Evolutionary conservation across 169 alveolate species (phyloP).

Genomic region (Neospora caninum): DNA sequence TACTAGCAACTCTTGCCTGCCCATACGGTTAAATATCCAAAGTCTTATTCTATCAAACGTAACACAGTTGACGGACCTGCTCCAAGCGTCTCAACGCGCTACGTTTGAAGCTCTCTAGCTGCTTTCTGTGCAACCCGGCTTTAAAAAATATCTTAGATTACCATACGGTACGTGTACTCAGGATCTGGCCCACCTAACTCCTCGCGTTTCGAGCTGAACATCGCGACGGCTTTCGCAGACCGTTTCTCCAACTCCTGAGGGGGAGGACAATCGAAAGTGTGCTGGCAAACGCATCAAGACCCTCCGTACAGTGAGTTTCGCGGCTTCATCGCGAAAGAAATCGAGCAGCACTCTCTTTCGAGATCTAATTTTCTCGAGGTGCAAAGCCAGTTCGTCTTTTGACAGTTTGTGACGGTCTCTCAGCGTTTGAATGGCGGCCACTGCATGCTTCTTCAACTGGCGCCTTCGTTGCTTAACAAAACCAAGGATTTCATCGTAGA

Average conservation of each 20-base stretch:
- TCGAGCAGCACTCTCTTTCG: not conserved
- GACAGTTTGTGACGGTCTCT: not conserved
- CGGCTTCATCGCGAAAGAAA: conserved; percentile 3
- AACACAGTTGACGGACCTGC: not conserved
- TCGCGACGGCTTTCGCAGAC: not conserved
- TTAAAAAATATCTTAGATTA: not conserved
- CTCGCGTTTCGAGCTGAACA: conserved; percentile 2
- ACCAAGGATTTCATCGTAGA: not conserved
- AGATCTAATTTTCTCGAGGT: not conserved
- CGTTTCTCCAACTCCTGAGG: conserved; percentile 1
- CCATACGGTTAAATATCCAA: not conserved
- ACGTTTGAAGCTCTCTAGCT: not conserved
- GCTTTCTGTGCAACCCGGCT: conserved; percentile 8
- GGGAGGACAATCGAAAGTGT: not conserved
- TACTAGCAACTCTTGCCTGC: not conserved
- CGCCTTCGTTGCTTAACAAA: not conserved
- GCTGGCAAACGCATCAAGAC: not conserved
- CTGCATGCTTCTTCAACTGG: not conserved
- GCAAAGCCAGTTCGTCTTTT: not conserved
- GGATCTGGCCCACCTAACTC: not conserved
- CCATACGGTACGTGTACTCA: not conserved
- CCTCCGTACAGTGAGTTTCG: not conserved
- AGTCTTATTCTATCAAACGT: not conserved
- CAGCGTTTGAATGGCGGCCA: not conserved
- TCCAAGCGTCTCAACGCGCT: not conserved